Percentiles rank a stretch among this genome's conserved stretches.
phyloP scores from a whole-genome alignment of 2,329 filamentous ascomycete species.

The Blastomyces gilchristii region DNA sequence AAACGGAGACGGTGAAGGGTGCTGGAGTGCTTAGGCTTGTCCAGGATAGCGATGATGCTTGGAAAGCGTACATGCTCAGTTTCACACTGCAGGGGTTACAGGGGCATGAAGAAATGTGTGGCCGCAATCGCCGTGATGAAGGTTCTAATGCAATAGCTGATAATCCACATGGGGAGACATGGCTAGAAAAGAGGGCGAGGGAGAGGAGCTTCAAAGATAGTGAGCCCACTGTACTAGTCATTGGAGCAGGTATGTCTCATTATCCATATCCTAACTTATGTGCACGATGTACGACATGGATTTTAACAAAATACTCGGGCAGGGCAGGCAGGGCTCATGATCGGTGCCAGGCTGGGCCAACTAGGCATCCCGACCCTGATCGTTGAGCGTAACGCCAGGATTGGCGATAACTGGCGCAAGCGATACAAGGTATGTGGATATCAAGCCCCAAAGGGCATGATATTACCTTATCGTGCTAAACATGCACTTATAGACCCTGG shows the following conservation, averaged over 20 bases:
- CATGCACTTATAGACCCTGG: constrained; percentile 22
- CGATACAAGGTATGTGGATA: constrained; percentile 33
- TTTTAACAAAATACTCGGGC: not conserved
- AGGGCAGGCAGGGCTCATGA: constrained; percentile 37
- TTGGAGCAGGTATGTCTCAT: constrained; percentile 29
- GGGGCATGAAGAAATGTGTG: constrained; percentile 26
- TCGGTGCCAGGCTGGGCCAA: constrained; percentile 34
- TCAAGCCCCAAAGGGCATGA: not conserved
- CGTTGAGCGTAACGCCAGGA: constrained; percentile 36
- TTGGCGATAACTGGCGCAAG: constrained; percentile 43
- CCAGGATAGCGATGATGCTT: constrained; percentile 18
- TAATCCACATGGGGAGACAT: constrained; percentile 26
- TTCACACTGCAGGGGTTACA: constrained; percentile 31
- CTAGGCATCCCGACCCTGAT: constrained; percentile 34
- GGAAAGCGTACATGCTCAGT: constrained; percentile 33
- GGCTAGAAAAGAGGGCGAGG: constrained; percentile 28
- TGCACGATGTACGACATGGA: not conserved
- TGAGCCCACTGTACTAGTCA: constrained; percentile 33
- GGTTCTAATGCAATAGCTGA: constrained; percentile 28
- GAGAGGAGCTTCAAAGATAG: constrained; percentile 27
- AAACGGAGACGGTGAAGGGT: constrained; percentile 29
- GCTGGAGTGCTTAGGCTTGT: constrained; percentile 30
- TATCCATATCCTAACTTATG: not conserved
- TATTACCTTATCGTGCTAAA: not conserved
- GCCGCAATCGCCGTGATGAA: constrained; percentile 24